Percentiles rank a stretch among this genome's conserved stretches.
Evolutionary conservation across 257 asterid species (phyloP).

Genomic region (Scutellaria baicalensis): DNA sequence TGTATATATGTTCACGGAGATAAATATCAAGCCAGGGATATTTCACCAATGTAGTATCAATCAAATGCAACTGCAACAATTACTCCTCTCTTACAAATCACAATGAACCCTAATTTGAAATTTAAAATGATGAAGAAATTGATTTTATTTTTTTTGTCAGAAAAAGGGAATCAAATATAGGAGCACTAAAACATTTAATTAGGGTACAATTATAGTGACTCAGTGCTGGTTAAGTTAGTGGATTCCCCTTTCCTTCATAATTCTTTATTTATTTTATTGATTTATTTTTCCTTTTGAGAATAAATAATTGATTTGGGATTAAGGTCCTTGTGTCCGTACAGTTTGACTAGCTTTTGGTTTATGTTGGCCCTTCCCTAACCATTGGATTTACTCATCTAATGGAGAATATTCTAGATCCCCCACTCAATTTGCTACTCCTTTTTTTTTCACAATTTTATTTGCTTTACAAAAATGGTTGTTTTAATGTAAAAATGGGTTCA

Average conservation of each 20-base stretch:
- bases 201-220: conserved; percentile 14
- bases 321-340: conserved; percentile 34
- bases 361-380: conserved; percentile 25
- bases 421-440: background rate
- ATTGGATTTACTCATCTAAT: conserved; percentile 21
- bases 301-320: conserved; percentile 9
- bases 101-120: background rate
- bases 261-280: background rate
- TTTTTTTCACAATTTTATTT: background rate
- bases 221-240: conserved; percentile 14
- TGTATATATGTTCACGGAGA: no score
- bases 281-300: background rate
- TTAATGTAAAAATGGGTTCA: no score
- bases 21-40: no score
- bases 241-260: background rate
- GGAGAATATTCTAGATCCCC: conserved; percentile 17
- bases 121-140: background rate
- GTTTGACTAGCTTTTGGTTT: conserved; percentile 19
- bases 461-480: background rate
- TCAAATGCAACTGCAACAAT: background rate
- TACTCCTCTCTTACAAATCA: no score
- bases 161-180: conserved; percentile 6
- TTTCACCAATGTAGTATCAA: background rate
- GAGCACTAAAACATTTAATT: conserved; percentile 5
- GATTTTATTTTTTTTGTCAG: background rate